Percentiles rank a stretch among this genome's conserved stretches.
Conservation (phyloP, 306 rosid genomes). For the Myrica gale region DNA sequence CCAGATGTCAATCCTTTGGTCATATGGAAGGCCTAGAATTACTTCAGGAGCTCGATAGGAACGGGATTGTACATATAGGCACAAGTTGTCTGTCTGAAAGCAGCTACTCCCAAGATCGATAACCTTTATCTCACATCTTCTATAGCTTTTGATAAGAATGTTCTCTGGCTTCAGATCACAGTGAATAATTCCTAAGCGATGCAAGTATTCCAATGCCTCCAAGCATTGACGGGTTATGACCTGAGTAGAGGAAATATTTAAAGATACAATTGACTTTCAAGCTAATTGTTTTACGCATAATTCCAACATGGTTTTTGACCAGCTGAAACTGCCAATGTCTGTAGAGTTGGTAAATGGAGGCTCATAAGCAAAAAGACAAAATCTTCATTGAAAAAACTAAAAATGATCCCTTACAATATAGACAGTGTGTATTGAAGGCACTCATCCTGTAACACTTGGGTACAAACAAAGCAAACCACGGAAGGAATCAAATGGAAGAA, state of each 20-base stretch:
- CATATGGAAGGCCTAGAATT: constrained; percentile 88
- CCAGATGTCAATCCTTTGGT: constrained; percentile 93
- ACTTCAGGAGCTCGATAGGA: constrained; percentile 99
- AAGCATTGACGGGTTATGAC: constrained; percentile 79
- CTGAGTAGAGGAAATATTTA: constrained; percentile 42
- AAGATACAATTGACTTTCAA: constrained; percentile 24
- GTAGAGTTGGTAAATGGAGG: constrained; percentile 13
- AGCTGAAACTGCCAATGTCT: constrained; percentile 11
- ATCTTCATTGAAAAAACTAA: constrained; percentile 1
- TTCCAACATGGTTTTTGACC: constrained; percentile 3
- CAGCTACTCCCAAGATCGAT: constrained; percentile 99
- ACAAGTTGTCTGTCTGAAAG: constrained; percentile 75
- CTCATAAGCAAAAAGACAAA: constrained; percentile 1
- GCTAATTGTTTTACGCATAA: constrained; percentile 16
- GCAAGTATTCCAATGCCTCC: constrained; percentile 92
- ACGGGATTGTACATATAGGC: constrained; percentile 93
- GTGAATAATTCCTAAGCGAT: constrained; percentile 81
- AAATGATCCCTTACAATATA: constrained; percentile 4
- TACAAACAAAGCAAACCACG: neutral
- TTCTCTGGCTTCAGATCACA: constrained; percentile 98
- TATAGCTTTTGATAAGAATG: constrained; percentile 81
- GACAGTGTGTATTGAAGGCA: constrained; percentile 1
- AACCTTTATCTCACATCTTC: constrained; percentile 81
- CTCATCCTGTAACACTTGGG: neutral
- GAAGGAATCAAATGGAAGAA: constrained; percentile 4